Evolutionary conservation across 164 flowering plant species (phyloP), one percentile per base, ranked within the genome.

Genomic region (Vitis rotundifolia): DNA sequence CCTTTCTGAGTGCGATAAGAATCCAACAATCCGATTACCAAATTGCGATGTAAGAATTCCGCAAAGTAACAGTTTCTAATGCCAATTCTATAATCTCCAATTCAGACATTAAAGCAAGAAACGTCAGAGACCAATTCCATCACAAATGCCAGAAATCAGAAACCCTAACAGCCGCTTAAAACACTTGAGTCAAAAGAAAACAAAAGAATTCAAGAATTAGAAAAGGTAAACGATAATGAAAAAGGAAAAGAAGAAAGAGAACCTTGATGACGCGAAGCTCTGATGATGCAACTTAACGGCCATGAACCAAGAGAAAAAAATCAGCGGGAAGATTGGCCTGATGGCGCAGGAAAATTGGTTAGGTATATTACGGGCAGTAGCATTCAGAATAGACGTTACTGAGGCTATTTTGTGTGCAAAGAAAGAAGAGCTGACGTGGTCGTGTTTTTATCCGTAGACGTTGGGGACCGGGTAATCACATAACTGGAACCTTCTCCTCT

Each of bases 381-480:
- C 6, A 59, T 5, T 16, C 59, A 67, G 59, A 58, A 29, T 11
- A 16, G 28, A 44, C 31, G 15, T 50, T 37, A 37, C 9, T 52
- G 28, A 52, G 49, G 60, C 11, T 49, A 47, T 11, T 26, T 13
- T 9, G 29, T 1, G 66, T 7, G 62, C 56, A 9, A 64, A 49
- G 63, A 59, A 71, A 22, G 64, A 6, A 49, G 68, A 29, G 71
- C 49, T 69, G 79, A 66, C 75, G 84, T 75, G 81, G 77, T 72
- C 14, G 65, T 12, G 12, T 44, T 48, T 54, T 69, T 79, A 79
- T 79, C 79, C 81, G 76, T 14, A 71, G 69, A 82, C 85, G 85
- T 79, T 81, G 85, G 71, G 71, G 68, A 67, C 28, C 61, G 64
- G 15, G 22, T 61, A 11, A 64, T 71, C 85, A 82, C 79, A 72